phyloP scores from a whole-genome alignment of 2,329 filamentous ascomycete genomes.

The Fusarium sp. region DNA sequence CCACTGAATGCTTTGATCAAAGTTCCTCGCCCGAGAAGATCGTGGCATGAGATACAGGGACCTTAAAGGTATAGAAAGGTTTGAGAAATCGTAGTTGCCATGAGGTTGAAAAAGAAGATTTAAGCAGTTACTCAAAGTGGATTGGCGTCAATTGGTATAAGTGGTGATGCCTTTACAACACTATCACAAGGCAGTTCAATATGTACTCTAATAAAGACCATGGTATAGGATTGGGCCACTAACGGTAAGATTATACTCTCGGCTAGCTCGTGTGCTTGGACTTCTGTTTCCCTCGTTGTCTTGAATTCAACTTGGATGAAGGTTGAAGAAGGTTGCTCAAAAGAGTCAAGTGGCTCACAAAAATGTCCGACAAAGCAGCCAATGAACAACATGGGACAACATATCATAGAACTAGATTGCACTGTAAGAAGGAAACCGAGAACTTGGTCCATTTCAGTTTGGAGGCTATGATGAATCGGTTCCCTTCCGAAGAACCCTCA shows the following conservation, averaged over 20 bases:
- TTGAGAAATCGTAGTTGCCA: neutral
- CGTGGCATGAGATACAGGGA: constrained; percentile 8
- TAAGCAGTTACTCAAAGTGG: neutral
- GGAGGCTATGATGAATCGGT: neutral
- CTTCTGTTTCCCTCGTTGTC: neutral
- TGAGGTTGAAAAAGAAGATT: neutral
- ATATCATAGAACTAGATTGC: neutral
- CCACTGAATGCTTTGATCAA: neutral
- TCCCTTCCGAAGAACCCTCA: neutral
- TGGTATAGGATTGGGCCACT: neutral
- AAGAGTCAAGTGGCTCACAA: neutral
- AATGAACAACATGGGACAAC: neutral
- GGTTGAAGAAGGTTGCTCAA: neutral
- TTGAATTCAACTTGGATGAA: neutral
- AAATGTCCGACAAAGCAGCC: constrained; percentile 6
- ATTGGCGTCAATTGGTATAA: neutral
- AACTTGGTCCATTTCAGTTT: neutral
- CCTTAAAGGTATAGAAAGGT: neutral
- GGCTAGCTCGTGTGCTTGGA: neutral
- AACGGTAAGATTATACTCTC: neutral
- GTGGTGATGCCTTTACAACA: neutral
- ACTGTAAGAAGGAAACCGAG: neutral
- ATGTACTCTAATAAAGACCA: neutral
- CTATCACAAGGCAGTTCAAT: neutral
- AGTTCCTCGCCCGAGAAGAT: neutral